Base-by-base conservation (phyloP, 2,329 filamentous ascomycete species). In the Esteya vermicola region DNA sequence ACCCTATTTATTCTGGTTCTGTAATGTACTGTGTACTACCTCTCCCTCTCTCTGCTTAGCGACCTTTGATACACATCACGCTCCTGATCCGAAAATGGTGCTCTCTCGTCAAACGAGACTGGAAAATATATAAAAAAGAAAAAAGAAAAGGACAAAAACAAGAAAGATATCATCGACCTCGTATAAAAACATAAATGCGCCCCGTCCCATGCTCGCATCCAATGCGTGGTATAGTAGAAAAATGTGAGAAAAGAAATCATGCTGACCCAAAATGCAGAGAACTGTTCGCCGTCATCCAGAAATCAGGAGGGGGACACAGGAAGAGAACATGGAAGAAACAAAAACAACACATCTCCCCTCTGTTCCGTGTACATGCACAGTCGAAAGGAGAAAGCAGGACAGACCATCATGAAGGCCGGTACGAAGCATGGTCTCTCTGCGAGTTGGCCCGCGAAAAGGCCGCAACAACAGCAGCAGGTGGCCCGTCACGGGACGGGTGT, bases 371-470 rank as follows among this genome's bases (percentile, higher is more conserved):
- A 19, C 13, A 20, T 33, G n/a, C 28, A 31, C n/a, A 14, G 28
- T 18, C 19, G 28, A 33, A 33, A 19, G 18, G 9, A 33, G 26
- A 28, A 14, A 28, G 10, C 26, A 14, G 10, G 10, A 28, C 12
- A 13, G 26, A 13, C 26, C 26, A 28, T 14, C 26, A 28, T 20
- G 13, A 20, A 22, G 12, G 18, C 9, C 14, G 7, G 6, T 27
- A 22, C 22, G 26, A 31, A 2, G 19, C 18, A 3, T 14, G 9
- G 4, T 34, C 35, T 9, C 33, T 30, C 2, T 23, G 20, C 3
- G 44, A 39, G 19, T 26, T 38, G 4, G 40, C 26, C 5, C 41
- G 39, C 9, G 41, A 44, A 18, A 43, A 19, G 3, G 43, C 43
- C 2, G 39, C 36, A 3, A 25, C 19, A 14, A 40, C 34, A 10